phyloP scores from a whole-genome alignment of 2,329 filamentous ascomycete genomes.

The Cadophora malorum region DNA sequence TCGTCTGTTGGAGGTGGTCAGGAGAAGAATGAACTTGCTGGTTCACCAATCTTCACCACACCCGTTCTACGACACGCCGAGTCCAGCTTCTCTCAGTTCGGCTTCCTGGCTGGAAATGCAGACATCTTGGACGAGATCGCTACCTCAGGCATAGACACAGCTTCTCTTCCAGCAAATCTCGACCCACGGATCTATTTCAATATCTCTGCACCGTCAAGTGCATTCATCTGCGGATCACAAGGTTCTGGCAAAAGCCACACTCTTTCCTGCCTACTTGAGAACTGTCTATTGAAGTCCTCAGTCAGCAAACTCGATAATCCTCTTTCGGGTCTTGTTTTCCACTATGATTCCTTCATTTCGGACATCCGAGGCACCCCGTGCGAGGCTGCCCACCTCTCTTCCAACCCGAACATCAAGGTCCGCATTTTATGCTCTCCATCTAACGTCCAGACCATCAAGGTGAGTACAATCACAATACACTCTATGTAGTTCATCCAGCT shows the following conservation, averaged over 20 bases:
- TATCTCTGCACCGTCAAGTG: conserved; percentile 60
- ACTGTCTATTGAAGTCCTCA: conserved; percentile 48
- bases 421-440: conserved; percentile 58
- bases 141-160: background rate
- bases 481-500: background rate
- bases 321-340: conserved; percentile 60
- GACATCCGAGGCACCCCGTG: conserved; percentile 48
- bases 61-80: conserved; percentile 31
- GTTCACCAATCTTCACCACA: conserved; percentile 36
- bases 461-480: conserved; percentile 12
- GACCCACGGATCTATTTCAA: conserved; percentile 55
- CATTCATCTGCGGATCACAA: conserved; percentile 68
- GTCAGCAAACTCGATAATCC: conserved; percentile 54
- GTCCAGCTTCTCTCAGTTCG: conserved; percentile 37
- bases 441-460: conserved; percentile 51
- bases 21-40: conserved; percentile 19
- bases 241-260: conserved; percentile 69
- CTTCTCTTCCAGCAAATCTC: background rate
- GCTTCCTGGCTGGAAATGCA: conserved; percentile 36
- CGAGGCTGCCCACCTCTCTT: conserved; percentile 62
- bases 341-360: conserved; percentile 58
- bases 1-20: background rate
- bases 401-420: conserved; percentile 52
- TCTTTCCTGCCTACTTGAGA: conserved; percentile 61
- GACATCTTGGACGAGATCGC: conserved; percentile 10